A percentile compares a stretch with the other conserved stretches of the same genome.
These are phyloP conservation scores for Rhodotorula taiwanensis DNA, from an alignment of 768 basidiomycete genomes.

Conservation along the genomic window DNA sequence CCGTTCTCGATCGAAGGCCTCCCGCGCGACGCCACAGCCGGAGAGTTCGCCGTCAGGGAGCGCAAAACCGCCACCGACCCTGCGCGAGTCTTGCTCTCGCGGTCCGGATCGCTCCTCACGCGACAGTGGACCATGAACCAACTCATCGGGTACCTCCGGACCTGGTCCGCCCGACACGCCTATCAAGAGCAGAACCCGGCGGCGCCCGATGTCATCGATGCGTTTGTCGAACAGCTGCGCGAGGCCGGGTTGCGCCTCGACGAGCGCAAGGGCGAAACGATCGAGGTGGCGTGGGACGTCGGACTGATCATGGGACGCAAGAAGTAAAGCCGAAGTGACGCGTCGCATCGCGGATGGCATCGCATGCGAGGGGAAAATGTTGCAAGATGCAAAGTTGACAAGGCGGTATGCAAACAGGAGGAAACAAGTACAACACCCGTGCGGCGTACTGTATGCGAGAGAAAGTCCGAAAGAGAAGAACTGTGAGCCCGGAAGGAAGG, in stretches of 20 bases:
- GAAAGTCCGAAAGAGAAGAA: too few species aligned
- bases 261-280: slow-evolving; percentile 36
- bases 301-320: slow-evolving; percentile 43
- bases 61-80: not conserved
- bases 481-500: too few species aligned
- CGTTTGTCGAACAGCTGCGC: slow-evolving; percentile 25
- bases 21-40: not conserved
- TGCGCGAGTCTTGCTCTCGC: not conserved
- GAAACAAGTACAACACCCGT: too few species aligned
- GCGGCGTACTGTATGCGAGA: too few species aligned
- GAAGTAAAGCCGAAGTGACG: not conserved
- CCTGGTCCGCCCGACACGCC: slow-evolving; percentile 63
- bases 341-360: too few species aligned
- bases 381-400: too few species aligned
- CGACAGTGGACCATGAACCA: slow-evolving; percentile 42
- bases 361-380: too few species aligned
- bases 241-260: slow-evolving; percentile 18
- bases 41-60: not conserved
- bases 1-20: not conserved
- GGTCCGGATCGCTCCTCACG: slow-evolving; percentile 4
- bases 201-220: slow-evolving; percentile 35
- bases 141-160: slow-evolving; percentile 62
- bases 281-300: slow-evolving; percentile 44
- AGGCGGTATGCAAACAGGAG: too few species aligned
- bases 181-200: slow-evolving; percentile 53